Evolutionary conservation across 2,329 filamentous ascomycete species (phyloP).

Genomic region (Sclerotinia borealis): DNA sequence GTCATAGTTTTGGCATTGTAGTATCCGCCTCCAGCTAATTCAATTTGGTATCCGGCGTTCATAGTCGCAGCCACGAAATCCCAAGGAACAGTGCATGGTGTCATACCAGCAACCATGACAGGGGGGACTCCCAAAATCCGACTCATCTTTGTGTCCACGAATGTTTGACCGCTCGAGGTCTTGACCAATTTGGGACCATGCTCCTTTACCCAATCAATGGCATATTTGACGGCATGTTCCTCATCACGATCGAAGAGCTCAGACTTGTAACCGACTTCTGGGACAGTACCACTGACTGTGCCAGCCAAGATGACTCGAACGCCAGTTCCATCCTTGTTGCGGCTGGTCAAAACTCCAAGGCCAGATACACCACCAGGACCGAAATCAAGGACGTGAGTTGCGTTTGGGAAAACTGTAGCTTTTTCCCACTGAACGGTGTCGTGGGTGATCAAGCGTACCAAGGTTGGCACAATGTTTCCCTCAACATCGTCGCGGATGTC

Average conservation of each 20-base stretch:
- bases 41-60: slow-evolving; percentile 92
- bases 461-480: slow-evolving; percentile 75
- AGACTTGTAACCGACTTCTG: slow-evolving; percentile 94
- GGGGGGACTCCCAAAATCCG: slow-evolving; percentile 78
- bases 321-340: slow-evolving; percentile 97
- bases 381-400: slow-evolving; percentile 94
- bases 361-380: slow-evolving; percentile 96
- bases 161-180: slow-evolving; percentile 82
- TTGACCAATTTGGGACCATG: slow-evolving; percentile 89
- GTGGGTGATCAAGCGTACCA: slow-evolving; percentile 89
- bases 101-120: slow-evolving; percentile 91
- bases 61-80: slow-evolving; percentile 89
- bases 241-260: slow-evolving; percentile 96
- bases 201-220: slow-evolving; percentile 96
- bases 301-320: slow-evolving; percentile 94
- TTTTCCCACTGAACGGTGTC: slow-evolving; percentile 95
- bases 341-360: slow-evolving; percentile 90
- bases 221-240: slow-evolving; percentile 89
- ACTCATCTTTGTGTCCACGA: slow-evolving; percentile 95
- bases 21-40: slow-evolving; percentile 85
- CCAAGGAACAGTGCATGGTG: slow-evolving; percentile 80
- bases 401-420: slow-evolving; percentile 82
- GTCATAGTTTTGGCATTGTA: slow-evolving; percentile 80
- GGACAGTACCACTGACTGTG: slow-evolving; percentile 81
- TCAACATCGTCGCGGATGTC: slow-evolving; percentile 67